A percentile compares a stretch with the other conserved stretches of the same genome.
phyloP scores from a whole-genome alignment of 352 stramenopile species.

The Halophytophthora batemanensis region DNA sequence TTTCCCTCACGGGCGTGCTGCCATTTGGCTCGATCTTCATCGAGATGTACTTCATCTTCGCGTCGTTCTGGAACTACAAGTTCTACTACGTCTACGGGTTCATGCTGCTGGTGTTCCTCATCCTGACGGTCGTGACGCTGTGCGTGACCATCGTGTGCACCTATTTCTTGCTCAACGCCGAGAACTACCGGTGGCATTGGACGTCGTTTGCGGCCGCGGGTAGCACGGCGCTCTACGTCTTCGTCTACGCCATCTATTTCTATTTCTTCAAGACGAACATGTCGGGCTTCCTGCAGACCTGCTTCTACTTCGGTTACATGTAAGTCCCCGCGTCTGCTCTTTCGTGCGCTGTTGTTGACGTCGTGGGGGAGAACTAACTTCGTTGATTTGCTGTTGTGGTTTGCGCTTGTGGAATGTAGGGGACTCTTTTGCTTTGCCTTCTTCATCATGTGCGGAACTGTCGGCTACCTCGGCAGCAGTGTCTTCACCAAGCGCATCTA shows the following conservation, averaged over 20 bases:
- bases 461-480: constrained; percentile 89
- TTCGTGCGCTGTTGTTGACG: constrained; percentile 5
- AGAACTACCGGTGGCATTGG: constrained; percentile 99
- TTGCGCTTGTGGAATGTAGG: constrained; percentile 31
- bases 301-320: constrained; percentile 99
- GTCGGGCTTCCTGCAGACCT: constrained; percentile 97
- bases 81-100: constrained; percentile 99
- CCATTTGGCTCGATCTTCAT: constrained; percentile 99
- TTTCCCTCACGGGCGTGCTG: constrained; percentile 94
- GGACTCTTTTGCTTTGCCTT: constrained; percentile 91
- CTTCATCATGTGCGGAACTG: constrained; percentile 92
- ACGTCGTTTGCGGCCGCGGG: constrained; percentile 94
- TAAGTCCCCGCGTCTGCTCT: constrained; percentile 30
- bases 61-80: constrained; percentile 99
- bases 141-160: constrained; percentile 99
- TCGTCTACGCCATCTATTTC: constrained; percentile 99
- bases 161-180: constrained; percentile 98
- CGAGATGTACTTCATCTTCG: constrained; percentile 99
- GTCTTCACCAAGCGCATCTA: constrained; percentile 96
- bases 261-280: constrained; percentile 99
- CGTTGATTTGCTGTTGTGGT: constrained; percentile 2
- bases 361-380: no score
- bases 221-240: constrained; percentile 96
- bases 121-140: constrained; percentile 96
- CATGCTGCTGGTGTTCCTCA: constrained; percentile 97